Base-by-base conservation (phyloP, 169 alveolate genomes). In the Plasmodium inui region DNA sequence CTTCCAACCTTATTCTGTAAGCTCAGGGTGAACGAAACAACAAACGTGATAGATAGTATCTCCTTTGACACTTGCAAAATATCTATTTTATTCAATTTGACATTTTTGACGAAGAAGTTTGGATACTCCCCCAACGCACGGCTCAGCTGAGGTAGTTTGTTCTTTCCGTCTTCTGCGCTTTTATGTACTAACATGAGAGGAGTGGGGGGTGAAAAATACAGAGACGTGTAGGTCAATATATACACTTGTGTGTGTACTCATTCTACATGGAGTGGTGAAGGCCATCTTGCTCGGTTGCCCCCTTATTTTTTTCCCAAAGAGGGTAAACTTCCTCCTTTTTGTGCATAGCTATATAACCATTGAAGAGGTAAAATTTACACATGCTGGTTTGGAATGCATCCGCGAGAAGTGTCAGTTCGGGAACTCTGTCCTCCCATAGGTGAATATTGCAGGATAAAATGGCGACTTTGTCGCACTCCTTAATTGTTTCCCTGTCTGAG, bases 41-140 rank as follows among this genome's bases (percentile, higher is more conserved):
- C 72, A 61, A 88, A 88, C 17, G 80, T 88, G 14, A 88, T 44
- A 61, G 88, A 57, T 28, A 88, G 34, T 22, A 88, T 88, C 22
- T 88, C 94, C 57, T 88, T 88, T 14, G 94, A 88, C 41, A 61
- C 79, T 88, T 88, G 94, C 26, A 88, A 57, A 50, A 88, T 88
- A 26, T 80, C 37, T 57, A 88, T 57, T 88, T 88, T 88, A 32
- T 88, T 88, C n/a, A 88, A n/a, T 30, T 57, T 44, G 1, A 88
- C 50, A 53, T 61, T 88, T 79, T 88, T 88, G 50, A 88, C 30
- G 46, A 88, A 50, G 34, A 88, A 88, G 72, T 61, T 79, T 28
- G 71, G 34, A 55, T 88, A 88, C 32, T 53, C 55, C 46, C 14
- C 55, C 55, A 88, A 73, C 3, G 81, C 82, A 9, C 26, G 30